Evolutionary conservation across 2,329 filamentous ascomycete species (phyloP).

Genomic region (Sporothrix mexicana): DNA sequence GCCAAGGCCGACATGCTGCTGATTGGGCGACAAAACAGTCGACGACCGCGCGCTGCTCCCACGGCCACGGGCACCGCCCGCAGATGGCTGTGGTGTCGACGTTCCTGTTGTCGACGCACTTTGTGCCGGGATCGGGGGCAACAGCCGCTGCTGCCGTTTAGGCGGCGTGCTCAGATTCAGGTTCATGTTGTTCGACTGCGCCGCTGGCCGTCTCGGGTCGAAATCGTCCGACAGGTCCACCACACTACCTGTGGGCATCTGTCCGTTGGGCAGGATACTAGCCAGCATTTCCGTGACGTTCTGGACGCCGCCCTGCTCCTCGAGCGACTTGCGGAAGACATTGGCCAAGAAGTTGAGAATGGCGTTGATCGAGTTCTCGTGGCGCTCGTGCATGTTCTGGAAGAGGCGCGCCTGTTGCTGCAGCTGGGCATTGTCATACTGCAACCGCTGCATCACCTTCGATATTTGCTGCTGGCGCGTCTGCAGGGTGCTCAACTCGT

Average conservation of each 20-base stretch:
- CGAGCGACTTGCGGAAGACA: conserved; percentile 91
- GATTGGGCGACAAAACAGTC: conserved; percentile 25
- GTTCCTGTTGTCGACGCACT: conserved; percentile 33
- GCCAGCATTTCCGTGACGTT: conserved; percentile 86
- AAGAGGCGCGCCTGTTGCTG: conserved; percentile 88
- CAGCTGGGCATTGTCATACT: conserved; percentile 84
- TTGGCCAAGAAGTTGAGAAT: conserved; percentile 96
- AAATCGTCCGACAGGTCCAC: conserved; percentile 68
- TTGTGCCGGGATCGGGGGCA: conserved; percentile 57
- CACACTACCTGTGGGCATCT: conserved; percentile 53
- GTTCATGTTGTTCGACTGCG: conserved; percentile 38
- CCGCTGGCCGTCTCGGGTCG: conserved; percentile 54
- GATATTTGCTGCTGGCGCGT: conserved; percentile 87
- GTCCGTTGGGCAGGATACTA: conserved; percentile 68
- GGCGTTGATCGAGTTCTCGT: conserved; percentile 98
- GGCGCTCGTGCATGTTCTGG: conserved; percentile 90
- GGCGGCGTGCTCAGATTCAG: conserved; percentile 47
- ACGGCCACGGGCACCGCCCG: not conserved
- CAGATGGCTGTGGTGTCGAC: not conserved
- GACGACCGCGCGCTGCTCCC: conserved; percentile 25
- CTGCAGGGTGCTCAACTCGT: conserved; percentile 81
- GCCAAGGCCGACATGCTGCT: conserved; percentile 39
- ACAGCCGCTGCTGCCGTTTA: conserved; percentile 60
- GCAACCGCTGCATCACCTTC: conserved; percentile 77
- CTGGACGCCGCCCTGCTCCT: conserved; percentile 76